phyloP scores from a whole-genome alignment of 225 moss, liverwort and hornwort genomes.

The Thuidium tamariscinum region DNA sequence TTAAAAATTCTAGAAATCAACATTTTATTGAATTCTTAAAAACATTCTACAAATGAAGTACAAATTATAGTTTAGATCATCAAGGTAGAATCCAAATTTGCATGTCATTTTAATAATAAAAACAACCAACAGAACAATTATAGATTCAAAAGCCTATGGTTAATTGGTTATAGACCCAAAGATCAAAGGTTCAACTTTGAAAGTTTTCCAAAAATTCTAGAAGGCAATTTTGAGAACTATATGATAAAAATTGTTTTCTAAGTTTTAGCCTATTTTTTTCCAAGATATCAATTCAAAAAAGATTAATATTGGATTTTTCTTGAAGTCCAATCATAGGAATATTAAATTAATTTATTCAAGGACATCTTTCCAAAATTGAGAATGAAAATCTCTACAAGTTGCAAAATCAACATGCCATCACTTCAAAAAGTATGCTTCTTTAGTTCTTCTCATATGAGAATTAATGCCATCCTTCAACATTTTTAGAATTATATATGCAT shows the following conservation, averaged over 20 bases:
- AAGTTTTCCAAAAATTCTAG: not conserved
- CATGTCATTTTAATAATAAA: not conserved
- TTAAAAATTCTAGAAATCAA: not conserved
- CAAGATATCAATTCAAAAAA: too few relatives aligned
- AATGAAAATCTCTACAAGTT: not conserved
- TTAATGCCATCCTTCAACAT: not conserved
- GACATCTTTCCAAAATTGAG: not conserved
- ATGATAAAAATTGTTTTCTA: too few relatives aligned
- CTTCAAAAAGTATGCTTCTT: not conserved
- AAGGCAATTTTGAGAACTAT: not conserved
- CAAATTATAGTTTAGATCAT: not conserved
- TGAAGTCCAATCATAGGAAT: accelerated
- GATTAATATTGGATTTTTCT: not conserved
- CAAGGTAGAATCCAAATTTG: not conserved
- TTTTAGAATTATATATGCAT: not conserved
- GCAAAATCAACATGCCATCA: not conserved
- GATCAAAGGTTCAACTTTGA: not conserved
- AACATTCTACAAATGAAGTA: accelerated
- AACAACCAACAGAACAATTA: not conserved
- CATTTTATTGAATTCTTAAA: not conserved
- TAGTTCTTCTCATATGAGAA: not conserved
- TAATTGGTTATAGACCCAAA: too few relatives aligned
- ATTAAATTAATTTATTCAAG: not conserved
- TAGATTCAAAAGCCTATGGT: not conserved
- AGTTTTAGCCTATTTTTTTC: too few relatives aligned